phyloP scores from a whole-genome alignment of 2,329 filamentous ascomycete genomes.

The Akanthomyces uredinophilus region DNA sequence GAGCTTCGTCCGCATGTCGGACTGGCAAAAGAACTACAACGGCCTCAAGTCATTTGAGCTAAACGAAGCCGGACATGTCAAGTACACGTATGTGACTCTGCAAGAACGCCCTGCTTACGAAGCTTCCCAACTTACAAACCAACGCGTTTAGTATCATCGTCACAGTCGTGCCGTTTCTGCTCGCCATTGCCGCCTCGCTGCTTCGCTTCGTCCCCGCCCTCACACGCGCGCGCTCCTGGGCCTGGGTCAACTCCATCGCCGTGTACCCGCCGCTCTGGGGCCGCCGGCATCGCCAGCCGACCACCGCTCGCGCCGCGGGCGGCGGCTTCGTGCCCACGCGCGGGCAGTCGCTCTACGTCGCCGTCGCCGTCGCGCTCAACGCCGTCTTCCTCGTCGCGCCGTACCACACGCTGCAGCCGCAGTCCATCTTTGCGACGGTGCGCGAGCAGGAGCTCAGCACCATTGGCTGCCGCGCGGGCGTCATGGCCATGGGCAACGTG shows the following conservation, averaged over 20 bases:
- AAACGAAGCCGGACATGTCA: conserved; percentile 32
- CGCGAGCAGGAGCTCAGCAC: conserved; percentile 26
- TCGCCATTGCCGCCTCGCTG: conserved; percentile 29
- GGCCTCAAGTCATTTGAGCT: conserved; percentile 47
- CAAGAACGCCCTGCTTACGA: neutral
- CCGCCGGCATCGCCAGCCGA: conserved; percentile 27
- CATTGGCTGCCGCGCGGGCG: conserved; percentile 32
- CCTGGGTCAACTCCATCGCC: conserved; percentile 26
- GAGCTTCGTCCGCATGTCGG: conserved; percentile 24
- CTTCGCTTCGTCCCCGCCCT: conserved; percentile 31
- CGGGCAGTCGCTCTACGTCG: conserved; percentile 31
- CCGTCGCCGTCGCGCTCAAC: conserved; percentile 30
- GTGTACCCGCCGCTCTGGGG: conserved; percentile 29
- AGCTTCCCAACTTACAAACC: neutral
- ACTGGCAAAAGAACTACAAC: conserved; percentile 41
- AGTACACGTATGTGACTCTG: conserved; percentile 17
- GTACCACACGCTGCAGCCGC: conserved; percentile 25
- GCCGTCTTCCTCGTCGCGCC: conserved; percentile 28
- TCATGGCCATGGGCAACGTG: conserved; percentile 30
- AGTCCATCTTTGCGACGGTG: conserved; percentile 23
- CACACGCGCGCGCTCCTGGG: conserved; percentile 21
- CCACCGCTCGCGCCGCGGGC: conserved; percentile 19
- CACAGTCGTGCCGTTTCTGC: conserved; percentile 26
- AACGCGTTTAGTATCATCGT: conserved; percentile 18
- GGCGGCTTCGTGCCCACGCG: conserved; percentile 29